Percentiles rank a stretch among this genome's conserved stretches.
Evolutionary conservation across 2,329 filamentous ascomycete genomes (phyloP).

Genomic region (Neurospora sp.): DNA sequence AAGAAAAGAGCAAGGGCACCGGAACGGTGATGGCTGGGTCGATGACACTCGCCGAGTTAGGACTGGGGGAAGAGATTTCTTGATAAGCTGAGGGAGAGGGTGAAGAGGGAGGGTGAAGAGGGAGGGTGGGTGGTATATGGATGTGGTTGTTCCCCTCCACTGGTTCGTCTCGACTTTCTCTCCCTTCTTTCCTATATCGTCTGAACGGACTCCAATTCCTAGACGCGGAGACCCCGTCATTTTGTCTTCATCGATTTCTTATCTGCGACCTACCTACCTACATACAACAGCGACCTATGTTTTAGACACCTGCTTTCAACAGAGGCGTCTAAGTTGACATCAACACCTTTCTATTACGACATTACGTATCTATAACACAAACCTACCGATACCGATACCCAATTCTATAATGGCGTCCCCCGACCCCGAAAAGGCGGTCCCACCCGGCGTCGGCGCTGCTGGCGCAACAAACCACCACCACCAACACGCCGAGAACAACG

Average conservation of each 20-base stretch:
- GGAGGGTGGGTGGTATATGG: background rate
- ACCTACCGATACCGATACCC: background rate
- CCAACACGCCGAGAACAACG: background rate
- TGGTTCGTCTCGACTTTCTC: background rate
- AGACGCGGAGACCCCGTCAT: background rate
- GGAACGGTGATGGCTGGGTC: background rate
- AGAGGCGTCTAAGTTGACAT: background rate
- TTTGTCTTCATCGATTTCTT: background rate
- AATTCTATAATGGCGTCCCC: background rate
- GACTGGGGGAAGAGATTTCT: background rate
- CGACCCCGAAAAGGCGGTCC: conserved; percentile 13
- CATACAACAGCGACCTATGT: background rate
- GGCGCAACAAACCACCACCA: background rate
- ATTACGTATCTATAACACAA: background rate
- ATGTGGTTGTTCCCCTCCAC: background rate
- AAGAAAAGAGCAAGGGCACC: background rate
- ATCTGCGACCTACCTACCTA: background rate
- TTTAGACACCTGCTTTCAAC: background rate
- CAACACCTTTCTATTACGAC: background rate
- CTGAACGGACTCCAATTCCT: background rate
- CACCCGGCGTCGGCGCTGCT: background rate
- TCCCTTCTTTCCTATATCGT: background rate
- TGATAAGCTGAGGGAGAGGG: background rate
- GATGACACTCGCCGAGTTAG: background rate
- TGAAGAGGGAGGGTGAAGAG: background rate